Evolutionary conservation across 345 rosid species (phyloP).

Genomic region (Citrus sp.): DNA sequence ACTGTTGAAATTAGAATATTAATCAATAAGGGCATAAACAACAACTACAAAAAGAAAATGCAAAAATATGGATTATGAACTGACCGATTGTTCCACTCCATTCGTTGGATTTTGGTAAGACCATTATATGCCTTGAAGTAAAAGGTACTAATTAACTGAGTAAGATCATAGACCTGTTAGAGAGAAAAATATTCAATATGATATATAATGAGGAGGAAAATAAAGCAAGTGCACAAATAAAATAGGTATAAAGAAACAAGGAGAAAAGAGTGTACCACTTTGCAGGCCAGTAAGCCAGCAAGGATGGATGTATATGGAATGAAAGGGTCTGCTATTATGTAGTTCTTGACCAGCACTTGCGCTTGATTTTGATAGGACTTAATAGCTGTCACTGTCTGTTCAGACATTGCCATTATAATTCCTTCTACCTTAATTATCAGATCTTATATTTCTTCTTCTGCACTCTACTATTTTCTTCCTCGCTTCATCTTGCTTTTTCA

Average conservation of each 20-base stretch:
- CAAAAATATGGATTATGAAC: background rate
- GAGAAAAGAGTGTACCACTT: conserved; percentile 52
- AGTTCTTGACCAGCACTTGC: conserved; percentile 51
- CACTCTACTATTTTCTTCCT: conserved; percentile 15
- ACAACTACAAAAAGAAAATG: conserved; percentile 4
- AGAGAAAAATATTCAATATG: background rate
- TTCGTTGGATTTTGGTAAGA: conserved; percentile 56
- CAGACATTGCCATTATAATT: conserved; percentile 27
- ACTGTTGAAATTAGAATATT: conserved; percentile 38
- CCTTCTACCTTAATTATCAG: conserved; percentile 10
- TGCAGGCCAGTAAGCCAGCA: conserved; percentile 70
- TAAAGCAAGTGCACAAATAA: background rate
- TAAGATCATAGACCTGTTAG: conserved; percentile 63
- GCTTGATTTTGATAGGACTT: conserved; percentile 70
- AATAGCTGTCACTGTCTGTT: conserved; percentile 45
- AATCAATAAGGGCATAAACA: conserved; percentile 6
- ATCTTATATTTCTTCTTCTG: conserved; percentile 5
- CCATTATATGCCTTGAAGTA: conserved; percentile 54
- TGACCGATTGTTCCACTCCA: conserved; percentile 92
- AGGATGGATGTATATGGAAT: conserved; percentile 76
- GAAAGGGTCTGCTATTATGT: conserved; percentile 58
- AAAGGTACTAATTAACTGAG: conserved; percentile 51
- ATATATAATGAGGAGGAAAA: background rate
- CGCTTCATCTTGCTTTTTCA: conserved; percentile 15
- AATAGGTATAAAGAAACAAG: background rate